These are phyloP conservation scores for Athelia sp. DNA, from an alignment of 1,284 basidiomycete genomes.

Conservation along the genomic window DNA sequence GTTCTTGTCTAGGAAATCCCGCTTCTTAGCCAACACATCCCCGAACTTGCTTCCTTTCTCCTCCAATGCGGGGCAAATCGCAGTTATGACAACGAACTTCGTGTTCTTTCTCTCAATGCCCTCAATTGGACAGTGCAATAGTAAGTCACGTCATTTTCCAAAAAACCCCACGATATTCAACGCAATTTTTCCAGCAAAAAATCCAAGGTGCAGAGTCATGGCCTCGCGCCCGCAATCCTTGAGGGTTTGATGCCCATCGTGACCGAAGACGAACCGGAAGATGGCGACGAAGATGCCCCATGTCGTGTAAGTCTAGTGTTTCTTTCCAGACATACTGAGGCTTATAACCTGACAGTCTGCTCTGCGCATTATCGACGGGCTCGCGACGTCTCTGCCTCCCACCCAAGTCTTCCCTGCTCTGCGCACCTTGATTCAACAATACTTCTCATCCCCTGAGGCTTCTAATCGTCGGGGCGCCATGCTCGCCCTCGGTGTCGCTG, in stretches of 20 bases:
- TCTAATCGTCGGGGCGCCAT: slow-evolving; percentile 87
- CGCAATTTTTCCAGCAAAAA: slow-evolving; percentile 73
- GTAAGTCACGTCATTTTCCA: slow-evolving; percentile 31
- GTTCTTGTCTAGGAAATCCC: slow-evolving; percentile 72
- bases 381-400: slow-evolving; percentile 92
- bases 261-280: slow-evolving; percentile 81
- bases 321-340: slow-evolving; percentile 3
- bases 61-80: slow-evolving; percentile 82
- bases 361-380: slow-evolving; percentile 91
- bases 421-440: slow-evolving; percentile 75
- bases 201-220: slow-evolving; percentile 87
- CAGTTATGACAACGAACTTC: slow-evolving; percentile 75
- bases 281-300: slow-evolving; percentile 85
- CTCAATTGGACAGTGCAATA: slow-evolving; percentile 96
- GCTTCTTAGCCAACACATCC: slow-evolving; percentile 84
- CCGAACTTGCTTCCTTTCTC: slow-evolving; percentile 88
- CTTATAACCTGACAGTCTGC: slow-evolving; percentile 55
- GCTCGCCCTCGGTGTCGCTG: slow-evolving; percentile 92
- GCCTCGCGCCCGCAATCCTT: slow-evolving; percentile 84
- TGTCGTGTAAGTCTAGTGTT: slow-evolving; percentile 62
- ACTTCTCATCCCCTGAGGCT: slow-evolving; percentile 79
- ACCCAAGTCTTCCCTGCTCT: slow-evolving; percentile 96
- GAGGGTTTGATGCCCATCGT: slow-evolving; percentile 93
- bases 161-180: slow-evolving; percentile 3
- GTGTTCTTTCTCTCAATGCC: slow-evolving; percentile 90